Evolutionary conservation across 2,329 filamentous ascomycete species (phyloP), one percentile per base, ranked within the genome.

Genomic region (Nemania bipapillata): DNA sequence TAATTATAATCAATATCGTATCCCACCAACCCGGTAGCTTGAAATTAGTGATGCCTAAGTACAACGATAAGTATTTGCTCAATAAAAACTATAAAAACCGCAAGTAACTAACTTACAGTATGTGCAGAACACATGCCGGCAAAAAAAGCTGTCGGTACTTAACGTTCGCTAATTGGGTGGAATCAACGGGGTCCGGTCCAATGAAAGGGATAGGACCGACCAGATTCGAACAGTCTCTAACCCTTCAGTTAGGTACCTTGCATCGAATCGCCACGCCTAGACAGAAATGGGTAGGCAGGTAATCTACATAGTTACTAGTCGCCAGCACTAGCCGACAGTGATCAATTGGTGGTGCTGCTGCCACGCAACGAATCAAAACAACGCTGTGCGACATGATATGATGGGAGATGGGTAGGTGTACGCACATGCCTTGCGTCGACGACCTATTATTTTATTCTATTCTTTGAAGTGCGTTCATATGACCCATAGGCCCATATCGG

Each of bases 331-430:
- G n/a, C 28, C n/a, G 50, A 11, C 50, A 54, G 35, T 26, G 37
- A 68, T 56, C 49, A 64, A 68, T 65, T 68, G 68, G 68, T 26
- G 47, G 49, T 32, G 53, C 49, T 20, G 15, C 15, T 32, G 67
- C 57, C 67, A 65, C 70, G 66, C 58, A 59, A 58, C 49, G 20
- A 32, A 20, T 24, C 57, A 55, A 35, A 52, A 45, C 22, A 47
- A 30, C 3, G 49, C 30, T 60, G 60, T 66, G 59, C 30, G 53
- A 63, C 63, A 61, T 64, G 53, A 63, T 60, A 56, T 28, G 53
- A 63, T 59, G 57, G 61, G 53, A 63, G 57, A 56, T 28, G 57
- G 57, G 35, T 56, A 20, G 45, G 56, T n/a, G 42, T 40, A 56
- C 20, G 15, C 28, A 55, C 4, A 17, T 58, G 22, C 15, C 4